Percentiles rank a stretch among this genome's conserved stretches.
Conservation (phyloP, 306 rosid genomes). For the Castanospermum australe region DNA sequence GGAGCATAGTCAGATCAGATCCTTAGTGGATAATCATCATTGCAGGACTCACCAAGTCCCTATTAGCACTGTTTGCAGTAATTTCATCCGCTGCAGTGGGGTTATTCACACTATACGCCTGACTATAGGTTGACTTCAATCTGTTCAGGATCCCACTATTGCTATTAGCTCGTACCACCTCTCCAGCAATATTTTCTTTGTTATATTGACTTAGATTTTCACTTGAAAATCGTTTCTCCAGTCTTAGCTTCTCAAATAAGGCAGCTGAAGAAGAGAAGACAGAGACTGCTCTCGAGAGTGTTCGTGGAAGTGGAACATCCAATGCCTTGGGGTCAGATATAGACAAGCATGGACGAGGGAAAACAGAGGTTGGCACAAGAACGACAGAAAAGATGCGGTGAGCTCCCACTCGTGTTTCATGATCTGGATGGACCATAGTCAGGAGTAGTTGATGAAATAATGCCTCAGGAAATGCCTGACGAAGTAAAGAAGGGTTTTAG, state of each 20-base stretch:
- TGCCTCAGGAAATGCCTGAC: constrained; percentile 73
- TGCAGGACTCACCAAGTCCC: constrained; percentile 43
- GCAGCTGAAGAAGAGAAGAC: constrained; percentile 81
- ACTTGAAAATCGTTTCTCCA: constrained; percentile 41
- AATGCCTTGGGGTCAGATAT: constrained; percentile 35
- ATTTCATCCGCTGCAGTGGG: constrained; percentile 27
- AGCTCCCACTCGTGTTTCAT: constrained; percentile 72
- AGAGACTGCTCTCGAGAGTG: constrained; percentile 71
- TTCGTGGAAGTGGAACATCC: constrained; percentile 50
- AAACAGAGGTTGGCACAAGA: constrained; percentile 73
- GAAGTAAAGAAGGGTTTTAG: constrained; percentile 17
- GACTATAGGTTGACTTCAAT: constrained; percentile 47
- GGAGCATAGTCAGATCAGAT: not conserved
- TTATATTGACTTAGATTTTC: constrained; percentile 39
- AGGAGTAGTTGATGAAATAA: constrained; percentile 68
- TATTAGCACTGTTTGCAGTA: constrained; percentile 26
- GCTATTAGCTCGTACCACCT: constrained; percentile 30
- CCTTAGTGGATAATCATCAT: not conserved
- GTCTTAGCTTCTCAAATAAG: constrained; percentile 62
- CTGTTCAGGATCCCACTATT: constrained; percentile 39
- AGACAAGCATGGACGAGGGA: constrained; percentile 41
- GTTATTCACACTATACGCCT: constrained; percentile 36
- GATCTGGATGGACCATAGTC: constrained; percentile 74
- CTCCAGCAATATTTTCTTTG: constrained; percentile 18
- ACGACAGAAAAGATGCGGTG: constrained; percentile 71